Evolutionary conservation across 73 alveolate genomes (phyloP), one percentile per base, ranked within the genome.

Genomic region (Paramecium bursaria): DNA sequence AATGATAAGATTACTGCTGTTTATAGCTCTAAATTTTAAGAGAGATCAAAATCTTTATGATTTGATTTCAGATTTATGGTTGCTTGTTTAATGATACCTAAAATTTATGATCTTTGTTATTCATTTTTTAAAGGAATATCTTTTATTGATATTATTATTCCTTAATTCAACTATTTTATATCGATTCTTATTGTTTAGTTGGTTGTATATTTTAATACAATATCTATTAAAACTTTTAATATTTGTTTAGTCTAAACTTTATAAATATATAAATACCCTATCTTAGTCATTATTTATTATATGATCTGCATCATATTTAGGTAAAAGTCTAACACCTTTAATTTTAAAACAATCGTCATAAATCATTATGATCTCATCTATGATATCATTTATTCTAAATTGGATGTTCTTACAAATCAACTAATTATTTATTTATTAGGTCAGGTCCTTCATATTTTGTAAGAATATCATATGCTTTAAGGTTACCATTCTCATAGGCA

Each of bases 121-220:
- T 67, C 82, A 67, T 67, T 57, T 39, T 57, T 31, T 10, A 67
- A 21, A 21, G 82, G 82, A 35, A 67, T 67, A 27, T 67, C 55
- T 14, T 67, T 5, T 11, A 39, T 39, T 5, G 49, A 39, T 39
- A 39, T 11, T 7, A 39, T 5, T 7, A 39, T 39, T 39, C 49
- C 49, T 39, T 11, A 5, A 67, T 42, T 39, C 33, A 67, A n/a
- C 33, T 23, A 39, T 67, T 6, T 67, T 67, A 67, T 42, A 25
- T 67, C 82, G 0, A 67, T 33, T 39, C 55, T 67, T 3, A 67
- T 67, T 33, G 26, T 67, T 42, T 67, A 14, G 44, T 27, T 39
- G 14, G 44, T 57, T 15, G 60, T 67, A 47, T 39, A 67, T 42
- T 67, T 67, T n/a, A 67, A 19, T 5, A 57, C 82, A 31, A 67